These are phyloP conservation scores for Leccinum solheimii DNA, from an alignment of 1,284 basidiomycete species.

Conservation along the genomic window DNA sequence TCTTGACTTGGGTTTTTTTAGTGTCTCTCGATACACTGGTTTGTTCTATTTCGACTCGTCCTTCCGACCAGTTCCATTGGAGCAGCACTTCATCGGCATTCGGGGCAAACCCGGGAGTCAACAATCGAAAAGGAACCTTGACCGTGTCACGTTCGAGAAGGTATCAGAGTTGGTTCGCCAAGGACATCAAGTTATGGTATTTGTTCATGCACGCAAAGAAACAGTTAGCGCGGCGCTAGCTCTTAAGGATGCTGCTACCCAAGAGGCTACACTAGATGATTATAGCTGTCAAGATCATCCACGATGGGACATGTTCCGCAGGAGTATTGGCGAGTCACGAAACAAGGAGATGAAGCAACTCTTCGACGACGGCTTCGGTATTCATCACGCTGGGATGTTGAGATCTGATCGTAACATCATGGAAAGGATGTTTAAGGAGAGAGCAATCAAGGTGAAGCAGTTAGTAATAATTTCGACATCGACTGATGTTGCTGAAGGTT, in stretches of 20 bases:
- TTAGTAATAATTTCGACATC: background rate
- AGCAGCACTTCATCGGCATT: slow-evolving; percentile 97
- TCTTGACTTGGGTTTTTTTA: slow-evolving; percentile 32
- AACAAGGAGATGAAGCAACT: slow-evolving; percentile 98
- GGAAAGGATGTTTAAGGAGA: slow-evolving; percentile 92
- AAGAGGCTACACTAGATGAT: slow-evolving; percentile 74
- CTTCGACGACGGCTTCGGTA: slow-evolving; percentile 92
- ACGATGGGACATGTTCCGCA: slow-evolving; percentile 73
- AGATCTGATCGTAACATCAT: slow-evolving; percentile 93
- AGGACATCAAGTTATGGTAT: slow-evolving; percentile 99
- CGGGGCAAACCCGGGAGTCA: slow-evolving; percentile 86
- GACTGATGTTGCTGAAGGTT: slow-evolving; percentile 55
- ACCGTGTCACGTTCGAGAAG: slow-evolving; percentile 90
- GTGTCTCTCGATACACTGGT: slow-evolving; percentile 88
- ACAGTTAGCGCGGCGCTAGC: slow-evolving; percentile 92
- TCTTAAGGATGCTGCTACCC: slow-evolving; percentile 79
- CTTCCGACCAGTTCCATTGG: slow-evolving; percentile 94
- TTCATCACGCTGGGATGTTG: slow-evolving; percentile 99
- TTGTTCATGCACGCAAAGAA: slow-evolving; percentile 98
- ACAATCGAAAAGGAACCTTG: slow-evolving; percentile 83
- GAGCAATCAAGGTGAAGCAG: slow-evolving; percentile 80
- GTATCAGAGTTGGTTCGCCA: slow-evolving; percentile 79
- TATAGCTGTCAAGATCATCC: slow-evolving; percentile 84
- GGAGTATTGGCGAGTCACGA: slow-evolving; percentile 75
- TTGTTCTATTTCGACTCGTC: slow-evolving; percentile 99